phyloP scores from a whole-genome alignment of 2,329 filamentous ascomycete species.

The Hirsutella minnesotensis region DNA sequence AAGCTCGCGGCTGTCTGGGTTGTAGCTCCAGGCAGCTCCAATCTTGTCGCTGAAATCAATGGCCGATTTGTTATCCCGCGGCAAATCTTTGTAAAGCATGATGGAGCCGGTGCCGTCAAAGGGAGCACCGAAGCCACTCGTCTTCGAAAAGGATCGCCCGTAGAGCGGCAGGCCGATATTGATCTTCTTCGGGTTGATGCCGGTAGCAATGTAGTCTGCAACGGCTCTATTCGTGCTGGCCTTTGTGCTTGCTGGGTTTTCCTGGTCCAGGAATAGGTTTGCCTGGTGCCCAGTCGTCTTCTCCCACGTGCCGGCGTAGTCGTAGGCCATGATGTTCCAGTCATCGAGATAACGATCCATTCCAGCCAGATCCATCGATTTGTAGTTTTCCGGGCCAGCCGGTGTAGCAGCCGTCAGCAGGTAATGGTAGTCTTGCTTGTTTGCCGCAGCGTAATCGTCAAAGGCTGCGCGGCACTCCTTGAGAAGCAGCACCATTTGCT shows the following conservation, averaged over 20 bases:
- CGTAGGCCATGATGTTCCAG: conserved; percentile 57
- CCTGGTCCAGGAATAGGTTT: conserved; percentile 48
- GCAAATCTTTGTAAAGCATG: conserved; percentile 50
- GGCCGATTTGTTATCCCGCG: conserved; percentile 27
- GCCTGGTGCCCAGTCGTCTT: conserved; percentile 52
- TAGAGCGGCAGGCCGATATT: conserved; percentile 69
- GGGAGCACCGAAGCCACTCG: conserved; percentile 50
- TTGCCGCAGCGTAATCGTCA: conserved; percentile 25
- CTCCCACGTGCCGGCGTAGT: conserved; percentile 61
- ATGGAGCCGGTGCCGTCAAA: conserved; percentile 55
- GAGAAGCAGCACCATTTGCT: conserved; percentile 29
- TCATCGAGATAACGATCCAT: conserved; percentile 47
- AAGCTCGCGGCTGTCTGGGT: conserved; percentile 44
- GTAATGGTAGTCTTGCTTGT: conserved; percentile 33
- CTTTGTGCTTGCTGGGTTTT: conserved; percentile 47
- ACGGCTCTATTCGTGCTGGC: conserved; percentile 59
- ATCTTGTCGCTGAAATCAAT: conserved; percentile 45
- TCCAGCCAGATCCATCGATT: conserved; percentile 34
- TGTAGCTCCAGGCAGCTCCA: conserved; percentile 62
- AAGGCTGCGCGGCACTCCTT: conserved; percentile 30
- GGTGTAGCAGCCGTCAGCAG: conserved; percentile 38
- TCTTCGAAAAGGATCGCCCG: conserved; percentile 61
- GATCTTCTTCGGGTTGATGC: conserved; percentile 52
- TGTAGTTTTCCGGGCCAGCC: conserved; percentile 35
- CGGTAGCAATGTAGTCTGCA: conserved; percentile 33